Base-by-base conservation (phyloP, 352 stramenopile genomes). In the Halophytophthora batemanensis region DNA sequence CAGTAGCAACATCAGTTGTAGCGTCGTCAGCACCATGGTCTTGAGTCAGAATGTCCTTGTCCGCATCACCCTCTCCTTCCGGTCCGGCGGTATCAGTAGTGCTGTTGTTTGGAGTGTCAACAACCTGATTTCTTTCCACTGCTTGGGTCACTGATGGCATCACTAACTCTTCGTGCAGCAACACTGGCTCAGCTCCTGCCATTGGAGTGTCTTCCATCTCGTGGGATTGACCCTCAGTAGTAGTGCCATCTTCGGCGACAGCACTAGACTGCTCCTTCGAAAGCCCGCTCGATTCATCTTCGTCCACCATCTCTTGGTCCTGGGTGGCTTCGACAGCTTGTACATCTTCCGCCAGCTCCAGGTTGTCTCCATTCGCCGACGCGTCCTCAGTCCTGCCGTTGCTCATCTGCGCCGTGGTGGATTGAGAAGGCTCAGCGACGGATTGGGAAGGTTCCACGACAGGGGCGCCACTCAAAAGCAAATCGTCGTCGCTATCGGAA, bases 401-500 rank as follows among this genome's bases (percentile, higher is more conserved):
- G 18, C 14, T 28, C 3, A 22, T 35, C 8, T 35, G 19, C 42
- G 34, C 12, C 8, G 12, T 34, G 12, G 37, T 17, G 14, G 37
- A 12, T 43, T 43, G 37, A 13, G 15, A 38, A 14, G n/a, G 12
- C 34, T 51, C 12, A 17, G 35, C n/a, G n/a, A n/a, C n/a, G n/a
- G n/a, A n/a, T n/a, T n/a, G n/a, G n/a, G n/a, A n/a, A n/a, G n/a
- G n/a, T 22, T 14, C 15, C 14, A 19, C 2, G 5, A 23, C 31
- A 25, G 52, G n/a, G n/a, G 29, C 12, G 11, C 22, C 54, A 33
- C 53, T 40, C 52, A 72, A 50, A 11, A 80, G 31, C 39, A 81
- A 47, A 36, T 79, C 73, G 37, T 81, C 61, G 14, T 82, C 73
- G 43, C 70, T 84, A 10, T 71, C 57, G 17, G 53, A 62, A 28